Conservation (phyloP, 176 grass and related monocot species). For the Carex myosuroides region DNA sequence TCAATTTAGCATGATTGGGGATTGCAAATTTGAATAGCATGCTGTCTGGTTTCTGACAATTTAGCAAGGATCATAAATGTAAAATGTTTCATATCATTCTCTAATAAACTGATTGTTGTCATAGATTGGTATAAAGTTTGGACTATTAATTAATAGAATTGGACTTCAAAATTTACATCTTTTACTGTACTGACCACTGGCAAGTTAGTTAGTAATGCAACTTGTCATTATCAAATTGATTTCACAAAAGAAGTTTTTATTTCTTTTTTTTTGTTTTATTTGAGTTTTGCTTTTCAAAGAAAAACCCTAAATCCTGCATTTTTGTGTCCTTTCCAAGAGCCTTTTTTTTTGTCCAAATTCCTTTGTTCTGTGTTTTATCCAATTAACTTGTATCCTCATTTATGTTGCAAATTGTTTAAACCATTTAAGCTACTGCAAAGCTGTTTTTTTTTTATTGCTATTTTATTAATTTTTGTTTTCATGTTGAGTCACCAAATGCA, state of each 20-base stretch:
- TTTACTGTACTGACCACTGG: not conserved
- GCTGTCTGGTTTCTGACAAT: not conserved
- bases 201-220: not conserved
- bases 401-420: not conserved
- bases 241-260: not conserved
- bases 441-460: not conserved
- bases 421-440: not conserved
- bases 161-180: not conserved
- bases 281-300: not conserved
- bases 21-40: not conserved
- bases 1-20: not conserved
- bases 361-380: not conserved
- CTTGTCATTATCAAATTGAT: slow-evolving; percentile 9
- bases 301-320: not conserved
- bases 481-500: not conserved
- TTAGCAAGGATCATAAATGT: not conserved
- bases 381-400: not conserved
- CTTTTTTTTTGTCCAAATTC: not conserved
- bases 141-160: not conserved
- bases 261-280: not conserved
- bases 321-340: not conserved
- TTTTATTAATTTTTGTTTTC: not conserved
- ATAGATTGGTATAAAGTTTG: not conserved
- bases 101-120: not conserved
- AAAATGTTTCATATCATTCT: not conserved